Percentiles rank a stretch among this genome's conserved stretches.
phyloP scores from a whole-genome alignment of 2,329 filamentous ascomycete species.

The Parafenestella ontariensis region DNA sequence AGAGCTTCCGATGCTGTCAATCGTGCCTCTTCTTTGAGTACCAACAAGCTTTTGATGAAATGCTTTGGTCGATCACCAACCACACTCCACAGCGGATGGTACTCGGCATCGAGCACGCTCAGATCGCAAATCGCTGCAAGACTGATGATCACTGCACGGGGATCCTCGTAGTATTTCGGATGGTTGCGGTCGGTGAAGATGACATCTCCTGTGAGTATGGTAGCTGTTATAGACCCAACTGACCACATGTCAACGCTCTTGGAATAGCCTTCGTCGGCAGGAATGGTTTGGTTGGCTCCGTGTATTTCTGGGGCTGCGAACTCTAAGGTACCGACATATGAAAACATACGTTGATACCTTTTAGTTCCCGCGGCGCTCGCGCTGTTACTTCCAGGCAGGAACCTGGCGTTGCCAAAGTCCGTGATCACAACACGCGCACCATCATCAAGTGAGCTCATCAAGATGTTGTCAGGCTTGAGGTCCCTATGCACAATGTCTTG shows the following conservation, averaged over 20 bases:
- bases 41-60: slow-evolving; percentile 61
- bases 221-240: slow-evolving; percentile 62
- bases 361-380: neutral
- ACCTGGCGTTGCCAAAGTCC: slow-evolving; percentile 66
- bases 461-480: slow-evolving; percentile 69
- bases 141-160: slow-evolving; percentile 35
- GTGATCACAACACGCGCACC: slow-evolving; percentile 64
- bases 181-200: slow-evolving; percentile 53
- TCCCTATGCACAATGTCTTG: slow-evolving; percentile 66
- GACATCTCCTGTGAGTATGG: slow-evolving; percentile 59
- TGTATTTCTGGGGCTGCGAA: slow-evolving; percentile 63
- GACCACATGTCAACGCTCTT: slow-evolving; percentile 69
- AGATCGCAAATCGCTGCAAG: slow-evolving; percentile 54
- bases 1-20: slow-evolving; percentile 63
- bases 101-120: slow-evolving; percentile 49
- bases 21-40: slow-evolving; percentile 57
- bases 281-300: slow-evolving; percentile 34
- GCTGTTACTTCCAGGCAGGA: slow-evolving; percentile 30
- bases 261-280: slow-evolving; percentile 57
- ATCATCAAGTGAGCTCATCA: slow-evolving; percentile 62
- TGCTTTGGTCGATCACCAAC: slow-evolving; percentile 56
- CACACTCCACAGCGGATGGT: slow-evolving; percentile 51
- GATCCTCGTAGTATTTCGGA: slow-evolving; percentile 32
- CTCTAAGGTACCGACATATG: slow-evolving; percentile 62
- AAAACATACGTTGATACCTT: slow-evolving; percentile 57